Evolutionary conservation across 352 stramenopile species (phyloP).

Genomic region (Phytophthora cactorum): DNA sequence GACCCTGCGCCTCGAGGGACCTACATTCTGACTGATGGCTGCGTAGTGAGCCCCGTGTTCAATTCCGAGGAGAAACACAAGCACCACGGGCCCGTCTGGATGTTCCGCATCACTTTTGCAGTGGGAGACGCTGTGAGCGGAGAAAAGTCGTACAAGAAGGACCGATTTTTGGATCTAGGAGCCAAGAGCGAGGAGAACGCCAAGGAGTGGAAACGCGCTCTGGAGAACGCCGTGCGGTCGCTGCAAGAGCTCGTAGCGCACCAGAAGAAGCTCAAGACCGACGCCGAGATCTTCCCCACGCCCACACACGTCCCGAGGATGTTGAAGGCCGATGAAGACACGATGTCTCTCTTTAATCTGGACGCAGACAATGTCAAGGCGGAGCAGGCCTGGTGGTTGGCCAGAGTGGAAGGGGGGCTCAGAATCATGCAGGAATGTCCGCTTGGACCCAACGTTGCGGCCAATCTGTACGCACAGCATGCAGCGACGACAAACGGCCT

Average conservation of each 20-base stretch:
- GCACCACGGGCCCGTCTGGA: slow-evolving; percentile 87
- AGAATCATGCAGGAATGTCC: slow-evolving; percentile 89
- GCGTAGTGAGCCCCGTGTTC: slow-evolving; percentile 79
- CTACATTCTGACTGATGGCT: slow-evolving; percentile 87
- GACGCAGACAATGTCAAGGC: slow-evolving; percentile 84
- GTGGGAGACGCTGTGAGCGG: slow-evolving; percentile 59
- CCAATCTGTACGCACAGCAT: slow-evolving; percentile 83
- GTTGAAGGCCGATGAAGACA: slow-evolving; percentile 85
- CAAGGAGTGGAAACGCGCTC: slow-evolving; percentile 79
- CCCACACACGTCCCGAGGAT: slow-evolving; percentile 65
- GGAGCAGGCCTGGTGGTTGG: slow-evolving; percentile 88
- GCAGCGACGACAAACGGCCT: slow-evolving; percentile 79
- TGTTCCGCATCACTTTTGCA: slow-evolving; percentile 91
- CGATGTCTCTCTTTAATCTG: slow-evolving; percentile 87
- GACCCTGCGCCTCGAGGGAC: slow-evolving; percentile 82
- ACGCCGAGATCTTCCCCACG: slow-evolving; percentile 78
- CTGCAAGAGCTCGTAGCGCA: slow-evolving; percentile 76
- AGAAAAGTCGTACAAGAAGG: slow-evolving; percentile 91
- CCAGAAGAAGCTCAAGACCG: slow-evolving; percentile 76
- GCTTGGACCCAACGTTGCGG: slow-evolving; percentile 77
- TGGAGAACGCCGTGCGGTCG: slow-evolving; percentile 83
- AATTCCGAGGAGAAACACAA: slow-evolving; percentile 91
- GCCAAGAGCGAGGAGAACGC: slow-evolving; percentile 86
- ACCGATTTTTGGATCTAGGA: slow-evolving; percentile 86
- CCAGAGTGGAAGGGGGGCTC: slow-evolving; percentile 79